phyloP scores from a whole-genome alignment of 2,329 filamentous ascomycete species.

The Macroventuria anomochaeta region DNA sequence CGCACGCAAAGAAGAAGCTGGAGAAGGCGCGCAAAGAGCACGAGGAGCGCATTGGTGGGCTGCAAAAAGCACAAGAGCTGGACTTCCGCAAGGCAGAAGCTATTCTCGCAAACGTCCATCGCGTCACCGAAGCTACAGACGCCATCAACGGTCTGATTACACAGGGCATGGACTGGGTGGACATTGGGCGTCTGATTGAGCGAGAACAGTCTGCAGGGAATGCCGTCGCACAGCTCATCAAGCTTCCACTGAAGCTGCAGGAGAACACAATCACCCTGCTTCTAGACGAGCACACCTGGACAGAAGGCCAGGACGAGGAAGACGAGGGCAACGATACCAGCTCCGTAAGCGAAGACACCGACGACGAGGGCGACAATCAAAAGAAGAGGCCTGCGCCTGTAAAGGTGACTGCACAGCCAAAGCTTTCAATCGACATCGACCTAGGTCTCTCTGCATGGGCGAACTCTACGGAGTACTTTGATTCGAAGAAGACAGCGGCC shows the following conservation, averaged over 20 bases:
- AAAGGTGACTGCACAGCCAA: slow-evolving; percentile 47
- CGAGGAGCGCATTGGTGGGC: slow-evolving; percentile 78
- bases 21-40: slow-evolving; percentile 86
- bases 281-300: slow-evolving; percentile 72
- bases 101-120: slow-evolving; percentile 87
- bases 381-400: slow-evolving; percentile 56
- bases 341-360: slow-evolving; percentile 69
- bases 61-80: slow-evolving; percentile 80
- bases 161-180: slow-evolving; percentile 97
- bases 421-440: slow-evolving; percentile 81
- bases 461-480: slow-evolving; percentile 91
- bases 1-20: slow-evolving; percentile 80
- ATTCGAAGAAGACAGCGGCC: slow-evolving; percentile 82
- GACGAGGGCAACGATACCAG: slow-evolving; percentile 65
- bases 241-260: slow-evolving; percentile 84
- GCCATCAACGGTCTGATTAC: slow-evolving; percentile 90
- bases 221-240: slow-evolving; percentile 84
- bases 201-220: slow-evolving; percentile 83
- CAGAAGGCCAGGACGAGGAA: slow-evolving; percentile 66
- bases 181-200: slow-evolving; percentile 87
- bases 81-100: slow-evolving; percentile 89
- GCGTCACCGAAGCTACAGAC: slow-evolving; percentile 90
- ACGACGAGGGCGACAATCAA: slow-evolving; percentile 60
- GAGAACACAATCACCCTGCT: slow-evolving; percentile 86
- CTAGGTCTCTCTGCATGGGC: slow-evolving; percentile 82